Evolutionary conservation across 2,329 filamentous ascomycete species (phyloP).

Genomic region (Massarina eburnea): DNA sequence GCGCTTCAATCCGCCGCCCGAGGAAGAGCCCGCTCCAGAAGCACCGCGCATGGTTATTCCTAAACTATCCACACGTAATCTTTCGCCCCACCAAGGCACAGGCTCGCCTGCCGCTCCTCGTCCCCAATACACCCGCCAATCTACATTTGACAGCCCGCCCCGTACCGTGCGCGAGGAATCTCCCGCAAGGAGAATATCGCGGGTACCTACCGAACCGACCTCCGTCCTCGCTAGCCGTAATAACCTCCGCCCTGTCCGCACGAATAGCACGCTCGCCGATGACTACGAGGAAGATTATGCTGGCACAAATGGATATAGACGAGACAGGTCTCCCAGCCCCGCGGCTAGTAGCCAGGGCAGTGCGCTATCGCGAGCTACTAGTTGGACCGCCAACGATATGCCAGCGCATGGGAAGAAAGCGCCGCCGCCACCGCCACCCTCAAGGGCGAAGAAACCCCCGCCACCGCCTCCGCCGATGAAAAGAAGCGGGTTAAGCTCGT

Average conservation of each 20-base stretch:
- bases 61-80: slow-evolving; percentile 47
- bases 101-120: slow-evolving; percentile 44
- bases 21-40: slow-evolving; percentile 58
- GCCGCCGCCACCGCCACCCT: slow-evolving; percentile 60
- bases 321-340: slow-evolving; percentile 55
- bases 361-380: slow-evolving; percentile 53
- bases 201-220: slow-evolving; percentile 58
- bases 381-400: slow-evolving; percentile 46
- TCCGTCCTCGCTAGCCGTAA: slow-evolving; percentile 51
- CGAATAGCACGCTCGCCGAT: slow-evolving; percentile 37
- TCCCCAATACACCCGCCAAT: slow-evolving; percentile 53
- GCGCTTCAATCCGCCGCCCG: slow-evolving; percentile 57
- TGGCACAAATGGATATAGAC: slow-evolving; percentile 31
- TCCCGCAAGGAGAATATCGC: slow-evolving; percentile 53
- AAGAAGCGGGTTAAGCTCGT: slow-evolving; percentile 53
- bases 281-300: slow-evolving; percentile 40
- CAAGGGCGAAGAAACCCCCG: slow-evolving; percentile 65
- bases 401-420: slow-evolving; percentile 51
- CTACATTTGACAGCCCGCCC: slow-evolving; percentile 62
- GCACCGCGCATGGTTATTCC: slow-evolving; percentile 52
- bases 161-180: slow-evolving; percentile 55
- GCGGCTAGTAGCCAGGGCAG: slow-evolving; percentile 53
- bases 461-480: slow-evolving; percentile 67
- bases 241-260: slow-evolving; percentile 48
- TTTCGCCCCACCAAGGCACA: slow-evolving; percentile 39